These are phyloP conservation scores for Medicago lupulina DNA, from an alignment of 306 rosid species.

Conservation along the genomic window DNA sequence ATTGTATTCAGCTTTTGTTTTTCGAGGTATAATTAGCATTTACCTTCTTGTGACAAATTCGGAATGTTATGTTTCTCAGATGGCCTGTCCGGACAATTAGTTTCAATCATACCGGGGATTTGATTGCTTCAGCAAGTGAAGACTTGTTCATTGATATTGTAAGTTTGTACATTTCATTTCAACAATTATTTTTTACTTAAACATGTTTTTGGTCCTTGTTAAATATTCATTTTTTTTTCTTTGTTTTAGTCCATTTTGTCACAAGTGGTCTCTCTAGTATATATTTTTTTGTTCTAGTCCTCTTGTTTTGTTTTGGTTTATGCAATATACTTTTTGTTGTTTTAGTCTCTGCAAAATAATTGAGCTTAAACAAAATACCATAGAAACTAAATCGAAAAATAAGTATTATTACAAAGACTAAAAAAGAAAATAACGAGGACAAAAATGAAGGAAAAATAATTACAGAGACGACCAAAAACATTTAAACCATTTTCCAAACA, in stretches of 20 bases:
- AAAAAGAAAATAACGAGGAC: not conserved
- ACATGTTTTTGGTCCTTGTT: not conserved
- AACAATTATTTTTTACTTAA: not conserved
- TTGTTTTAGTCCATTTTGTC: too few species aligned
- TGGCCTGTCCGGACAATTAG: slow-evolving; percentile 97
- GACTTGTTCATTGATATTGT: slow-evolving; percentile 94
- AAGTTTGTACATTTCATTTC: slow-evolving; percentile 45
- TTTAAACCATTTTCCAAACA: not conserved
- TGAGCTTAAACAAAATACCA: too few species aligned
- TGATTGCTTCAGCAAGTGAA: slow-evolving; percentile 90
- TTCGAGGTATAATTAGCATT: not conserved
- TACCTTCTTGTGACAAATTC: slow-evolving; percentile 16
- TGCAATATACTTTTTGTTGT: too few species aligned
- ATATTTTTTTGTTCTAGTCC: too few species aligned
- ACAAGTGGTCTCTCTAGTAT: too few species aligned
- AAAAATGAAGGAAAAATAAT: not conserved
- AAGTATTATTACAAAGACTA: too few species aligned
- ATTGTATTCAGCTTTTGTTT: slow-evolving; percentile 29
- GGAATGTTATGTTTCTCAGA: slow-evolving; percentile 53
- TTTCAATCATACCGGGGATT: slow-evolving; percentile 89
- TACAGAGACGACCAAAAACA: not conserved
- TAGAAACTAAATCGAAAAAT: too few species aligned
- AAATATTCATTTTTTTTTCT: too few species aligned
- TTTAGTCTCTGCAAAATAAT: too few species aligned
- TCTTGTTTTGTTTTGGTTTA: too few species aligned